phyloP scores from a whole-genome alignment of 805 yeast species.

The Cyberlindnera bimundalis region DNA sequence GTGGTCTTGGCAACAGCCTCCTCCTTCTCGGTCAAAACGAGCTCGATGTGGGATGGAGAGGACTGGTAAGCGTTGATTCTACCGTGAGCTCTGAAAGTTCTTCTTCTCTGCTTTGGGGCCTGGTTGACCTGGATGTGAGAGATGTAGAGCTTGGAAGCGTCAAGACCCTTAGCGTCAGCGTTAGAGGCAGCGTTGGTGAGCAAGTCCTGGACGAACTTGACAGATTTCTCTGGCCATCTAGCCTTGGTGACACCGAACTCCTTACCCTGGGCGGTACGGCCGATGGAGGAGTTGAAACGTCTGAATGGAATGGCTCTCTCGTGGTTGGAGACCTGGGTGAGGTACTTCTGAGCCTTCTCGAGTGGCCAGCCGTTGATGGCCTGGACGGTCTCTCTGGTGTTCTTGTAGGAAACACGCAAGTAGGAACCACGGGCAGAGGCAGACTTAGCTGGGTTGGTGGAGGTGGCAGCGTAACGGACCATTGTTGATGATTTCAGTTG shows the following conservation, averaged over 20 bases:
- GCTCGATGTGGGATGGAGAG: constrained; percentile 98
- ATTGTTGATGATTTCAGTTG: constrained; percentile 39
- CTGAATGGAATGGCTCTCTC: constrained; percentile 99
- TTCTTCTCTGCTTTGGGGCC: constrained; percentile 99
- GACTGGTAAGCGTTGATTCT: constrained; percentile 99
- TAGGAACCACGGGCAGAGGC: constrained; percentile 99
- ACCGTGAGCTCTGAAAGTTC: constrained; percentile 99
- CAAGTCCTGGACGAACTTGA: constrained; percentile 90
- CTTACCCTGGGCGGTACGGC: constrained; percentile 99
- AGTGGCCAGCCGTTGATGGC: constrained; percentile 98
- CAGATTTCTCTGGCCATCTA: constrained; percentile 99
- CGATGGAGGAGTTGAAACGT: constrained; percentile 93
- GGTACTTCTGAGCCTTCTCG: constrained; percentile 92
- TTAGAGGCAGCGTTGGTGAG: constrained; percentile 97
- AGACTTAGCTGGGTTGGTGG: constrained; percentile 99
- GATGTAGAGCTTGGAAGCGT: constrained; percentile 87
- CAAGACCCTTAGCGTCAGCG: constrained; percentile 99
- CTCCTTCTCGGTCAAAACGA: constrained; percentile 91
- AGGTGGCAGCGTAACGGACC: constrained; percentile 99
- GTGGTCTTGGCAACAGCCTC: constrained; percentile 91
- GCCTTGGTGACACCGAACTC: constrained; percentile 99
- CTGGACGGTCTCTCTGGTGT: constrained; percentile 99
- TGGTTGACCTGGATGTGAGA: constrained; percentile 99
- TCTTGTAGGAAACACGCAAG: constrained; percentile 99
- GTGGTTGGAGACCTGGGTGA: constrained; percentile 94